Evolutionary conservation across 2,329 filamentous ascomycete species (phyloP), one percentile per base, ranked within the genome.

Genomic region (Claviceps sp.): DNA sequence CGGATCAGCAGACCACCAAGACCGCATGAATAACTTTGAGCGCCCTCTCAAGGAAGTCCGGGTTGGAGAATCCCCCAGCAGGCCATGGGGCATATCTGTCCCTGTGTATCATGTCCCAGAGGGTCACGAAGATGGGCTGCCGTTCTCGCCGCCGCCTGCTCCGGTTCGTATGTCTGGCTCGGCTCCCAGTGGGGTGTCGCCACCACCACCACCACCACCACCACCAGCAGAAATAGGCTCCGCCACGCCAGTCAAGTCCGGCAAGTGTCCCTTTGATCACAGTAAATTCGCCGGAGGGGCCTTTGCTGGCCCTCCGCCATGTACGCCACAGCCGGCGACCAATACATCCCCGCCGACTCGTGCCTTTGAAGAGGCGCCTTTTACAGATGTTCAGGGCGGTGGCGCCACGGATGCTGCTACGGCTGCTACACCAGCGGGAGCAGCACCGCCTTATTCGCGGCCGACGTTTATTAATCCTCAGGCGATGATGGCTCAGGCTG

Each of bases 11-110:
- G 70, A 73, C 13, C 30, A 34, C 9, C 74, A 78, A 2, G 78
- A 82, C 45, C 78, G 89, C 52, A 75, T 82, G 56, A 77, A 82
- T 53, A 86, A 84, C 61, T 96, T 95, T 63, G 89, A 95, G 58
- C 79, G 90, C 45, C 83, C 87, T 0, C 67, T 97, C 50, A 88
- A 91, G 63, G 91, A 96, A 60, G 80, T 97, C 9, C 78, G 91
- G n/a, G 82, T 97, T 22, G 91, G 91, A 44, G 91, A 97, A 67
- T 95, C 88, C 14, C 91, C 91, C 5, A 95, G 87, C 65, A 78
- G 91, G 45, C 91, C 91, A 14, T 96, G 90, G 90, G 90, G 90
- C 5, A 95, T 96, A 50, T 80, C 81, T 5, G 84, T 96, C 0
- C 90, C 90, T 2, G 66, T 79, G 40, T 72, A 77, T 56, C 72